phyloP scores from a whole-genome alignment of 2,329 filamentous ascomycete genomes.

The Trichoderma endophyticum region DNA sequence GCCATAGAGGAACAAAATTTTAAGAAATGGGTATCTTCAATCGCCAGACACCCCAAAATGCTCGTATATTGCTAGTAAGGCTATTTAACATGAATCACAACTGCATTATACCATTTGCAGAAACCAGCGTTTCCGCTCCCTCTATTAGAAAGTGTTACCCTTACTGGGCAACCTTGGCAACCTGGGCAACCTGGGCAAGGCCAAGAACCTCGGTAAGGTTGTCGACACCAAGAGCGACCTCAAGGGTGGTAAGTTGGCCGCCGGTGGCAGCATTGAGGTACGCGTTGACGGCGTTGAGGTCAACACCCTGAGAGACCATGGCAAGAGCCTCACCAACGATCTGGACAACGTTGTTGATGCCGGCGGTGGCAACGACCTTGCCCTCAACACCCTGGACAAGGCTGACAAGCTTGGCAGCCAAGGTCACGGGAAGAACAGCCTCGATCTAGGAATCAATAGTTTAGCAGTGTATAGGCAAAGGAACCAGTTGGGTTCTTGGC shows the following conservation, averaged over 20 bases:
- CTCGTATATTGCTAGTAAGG: constrained; percentile 12
- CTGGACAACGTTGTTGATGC: constrained; percentile 19
- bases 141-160: not conserved
- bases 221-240: constrained; percentile 21
- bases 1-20: not conserved
- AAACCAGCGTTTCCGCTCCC: not conserved
- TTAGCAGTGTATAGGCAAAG: not conserved
- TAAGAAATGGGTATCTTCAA: constrained; percentile 8
- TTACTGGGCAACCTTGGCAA: not conserved
- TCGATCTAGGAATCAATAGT: constrained; percentile 18
- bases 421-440: constrained; percentile 22
- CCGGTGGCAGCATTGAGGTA: constrained; percentile 24
- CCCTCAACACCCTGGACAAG: constrained; percentile 20
- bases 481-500: not conserved
- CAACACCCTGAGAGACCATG: constrained; percentile 24
- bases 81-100: constrained; percentile 11
- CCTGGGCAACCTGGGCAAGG: not conserved
- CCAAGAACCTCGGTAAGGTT: constrained; percentile 22
- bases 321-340: constrained; percentile 26
- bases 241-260: constrained; percentile 22
- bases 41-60: constrained; percentile 8
- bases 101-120: not conserved
- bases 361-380: not conserved
- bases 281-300: constrained; percentile 23
- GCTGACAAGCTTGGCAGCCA: constrained; percentile 25